Percentiles rank a stretch among this genome's conserved stretches.
Conservation (phyloP, 192 early-diverging fungal species). For the Blastocladiella britannica region DNA sequence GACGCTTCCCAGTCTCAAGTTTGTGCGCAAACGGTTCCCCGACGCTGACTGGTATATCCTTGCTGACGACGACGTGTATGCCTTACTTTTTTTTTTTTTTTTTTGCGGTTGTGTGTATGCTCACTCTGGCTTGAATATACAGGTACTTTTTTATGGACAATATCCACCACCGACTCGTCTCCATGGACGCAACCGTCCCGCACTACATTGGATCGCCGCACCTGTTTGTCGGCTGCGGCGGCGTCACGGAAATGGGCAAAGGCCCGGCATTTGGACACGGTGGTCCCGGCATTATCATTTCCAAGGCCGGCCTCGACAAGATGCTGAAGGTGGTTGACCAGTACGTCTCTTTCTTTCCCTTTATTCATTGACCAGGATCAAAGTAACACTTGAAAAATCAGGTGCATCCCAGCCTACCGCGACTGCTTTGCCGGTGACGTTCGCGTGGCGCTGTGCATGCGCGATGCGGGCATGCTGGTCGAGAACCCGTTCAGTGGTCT, state of each 20-base stretch:
- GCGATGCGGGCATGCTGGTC: constrained; percentile 13
- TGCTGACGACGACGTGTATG: constrained; percentile 14
- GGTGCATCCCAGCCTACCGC: constrained; percentile 11
- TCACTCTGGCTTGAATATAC: constrained; percentile 11
- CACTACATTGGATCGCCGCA: constrained; percentile 9
- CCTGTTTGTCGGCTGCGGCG: constrained; percentile 14
- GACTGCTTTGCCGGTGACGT: constrained; percentile 18
- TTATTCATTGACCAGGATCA: neutral
- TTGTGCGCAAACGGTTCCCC: constrained; percentile 9
- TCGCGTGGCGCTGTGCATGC: constrained; percentile 15
- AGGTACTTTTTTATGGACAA: constrained; percentile 10
- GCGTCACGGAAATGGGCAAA: constrained; percentile 11
- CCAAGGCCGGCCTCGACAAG: constrained; percentile 4
- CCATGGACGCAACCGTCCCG: constrained; percentile 6
- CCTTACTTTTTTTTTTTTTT: too few species aligned
- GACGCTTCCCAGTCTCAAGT: constrained; percentile 15
- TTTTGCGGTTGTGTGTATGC: too few species aligned
- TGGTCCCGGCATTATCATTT: constrained; percentile 15
- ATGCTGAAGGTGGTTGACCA: neutral
- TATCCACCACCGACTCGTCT: neutral
- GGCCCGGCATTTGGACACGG: constrained; percentile 18
- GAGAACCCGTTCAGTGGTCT: too few species aligned
- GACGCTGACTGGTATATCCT: constrained; percentile 21
- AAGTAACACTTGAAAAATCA: constrained; percentile 4
- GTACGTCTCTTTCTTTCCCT: too few species aligned